Evolutionary conservation across 805 yeast species (phyloP).

Genomic region (Kodamaea leandrae): DNA sequence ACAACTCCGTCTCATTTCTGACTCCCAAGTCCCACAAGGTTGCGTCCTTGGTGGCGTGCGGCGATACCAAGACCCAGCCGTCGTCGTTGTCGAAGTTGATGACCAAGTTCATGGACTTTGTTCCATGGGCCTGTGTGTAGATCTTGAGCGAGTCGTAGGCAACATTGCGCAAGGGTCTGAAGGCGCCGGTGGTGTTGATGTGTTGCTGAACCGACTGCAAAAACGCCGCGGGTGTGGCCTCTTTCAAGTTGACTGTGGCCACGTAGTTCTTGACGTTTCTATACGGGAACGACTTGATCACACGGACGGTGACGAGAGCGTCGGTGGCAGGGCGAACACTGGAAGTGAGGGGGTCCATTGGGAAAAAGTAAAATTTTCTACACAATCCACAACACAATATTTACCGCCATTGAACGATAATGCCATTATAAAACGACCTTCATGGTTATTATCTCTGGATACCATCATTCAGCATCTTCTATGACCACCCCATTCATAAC

Average conservation of each 20-base stretch:
- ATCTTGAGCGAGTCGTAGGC: conserved; percentile 74
- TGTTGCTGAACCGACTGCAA: conserved; percentile 48
- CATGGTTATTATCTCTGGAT: too few relatives aligned
- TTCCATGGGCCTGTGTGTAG: conserved; percentile 92
- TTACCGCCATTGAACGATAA: too few relatives aligned
- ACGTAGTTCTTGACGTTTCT: conserved; percentile 81
- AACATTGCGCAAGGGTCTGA: conserved; percentile 80
- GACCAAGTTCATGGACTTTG: conserved; percentile 89
- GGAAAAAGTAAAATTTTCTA: not conserved
- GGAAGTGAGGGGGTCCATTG: conserved; percentile 68
- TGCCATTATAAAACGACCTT: too few relatives aligned
- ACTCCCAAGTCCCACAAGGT: conserved; percentile 39
- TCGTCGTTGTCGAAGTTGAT: conserved; percentile 82
- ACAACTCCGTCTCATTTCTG: conserved; percentile 89
- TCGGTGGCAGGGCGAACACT: conserved; percentile 69
- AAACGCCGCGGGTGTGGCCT: conserved; percentile 63
- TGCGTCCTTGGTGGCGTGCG: conserved; percentile 15
- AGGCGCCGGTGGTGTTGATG: conserved; percentile 58
- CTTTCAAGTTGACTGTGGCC: conserved; percentile 65
- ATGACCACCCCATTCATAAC: too few relatives aligned
- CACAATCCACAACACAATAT: too few relatives aligned
- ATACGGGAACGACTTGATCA: conserved; percentile 88
- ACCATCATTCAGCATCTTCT: not conserved
- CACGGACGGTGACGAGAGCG: conserved; percentile 78
- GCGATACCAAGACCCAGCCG: conserved; percentile 55